phyloP scores from a whole-genome alignment of 352 stramenopile genomes.

The Globisporangium nodosum region DNA sequence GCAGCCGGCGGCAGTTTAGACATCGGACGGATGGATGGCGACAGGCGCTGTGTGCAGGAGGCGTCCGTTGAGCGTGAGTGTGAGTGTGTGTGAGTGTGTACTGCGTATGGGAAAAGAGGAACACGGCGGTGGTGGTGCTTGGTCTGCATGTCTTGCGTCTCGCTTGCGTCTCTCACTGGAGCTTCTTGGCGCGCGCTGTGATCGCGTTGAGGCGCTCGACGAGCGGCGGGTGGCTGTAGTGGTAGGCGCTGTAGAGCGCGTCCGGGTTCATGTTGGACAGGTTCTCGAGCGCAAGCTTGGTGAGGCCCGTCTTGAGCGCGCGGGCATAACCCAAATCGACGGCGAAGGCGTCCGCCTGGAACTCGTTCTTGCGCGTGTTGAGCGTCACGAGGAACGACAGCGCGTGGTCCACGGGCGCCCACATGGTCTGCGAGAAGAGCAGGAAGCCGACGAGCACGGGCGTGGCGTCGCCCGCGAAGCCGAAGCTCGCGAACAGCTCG shows the following conservation, averaged over 20 bases:
- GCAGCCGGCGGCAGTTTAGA: conserved; percentile 1
- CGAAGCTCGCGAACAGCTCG: conserved; percentile 74
- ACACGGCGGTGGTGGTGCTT: neutral
- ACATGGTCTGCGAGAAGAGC: conserved; percentile 80
- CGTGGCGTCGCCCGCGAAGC: conserved; percentile 40
- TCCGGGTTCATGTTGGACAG: conserved; percentile 96
- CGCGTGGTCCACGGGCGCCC: conserved; percentile 74
- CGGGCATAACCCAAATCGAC: conserved; percentile 88
- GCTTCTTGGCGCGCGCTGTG: conserved; percentile 49
- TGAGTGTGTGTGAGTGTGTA: conserved; percentile 8
- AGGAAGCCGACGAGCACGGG: conserved; percentile 81
- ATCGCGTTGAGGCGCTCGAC: conserved; percentile 96
- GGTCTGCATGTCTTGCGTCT: conserved; percentile 1
- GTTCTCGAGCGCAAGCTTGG: conserved; percentile 97
- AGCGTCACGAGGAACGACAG: conserved; percentile 73
- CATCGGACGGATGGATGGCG: neutral
- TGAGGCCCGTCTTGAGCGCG: conserved; percentile 91
- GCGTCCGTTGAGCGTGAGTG: neutral
- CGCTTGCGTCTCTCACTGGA: conserved; percentile 24
- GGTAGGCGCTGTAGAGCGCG: conserved; percentile 92
- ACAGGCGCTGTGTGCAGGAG: neutral
- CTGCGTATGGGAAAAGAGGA: conserved; percentile 9
- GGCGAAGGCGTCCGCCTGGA: conserved; percentile 92
- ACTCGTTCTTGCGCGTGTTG: conserved; percentile 78
- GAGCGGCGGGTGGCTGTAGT: conserved; percentile 97